Evolutionary conservation across 805 yeast species (phyloP).

Genomic region (Tetrapisispora namnaoensis): DNA sequence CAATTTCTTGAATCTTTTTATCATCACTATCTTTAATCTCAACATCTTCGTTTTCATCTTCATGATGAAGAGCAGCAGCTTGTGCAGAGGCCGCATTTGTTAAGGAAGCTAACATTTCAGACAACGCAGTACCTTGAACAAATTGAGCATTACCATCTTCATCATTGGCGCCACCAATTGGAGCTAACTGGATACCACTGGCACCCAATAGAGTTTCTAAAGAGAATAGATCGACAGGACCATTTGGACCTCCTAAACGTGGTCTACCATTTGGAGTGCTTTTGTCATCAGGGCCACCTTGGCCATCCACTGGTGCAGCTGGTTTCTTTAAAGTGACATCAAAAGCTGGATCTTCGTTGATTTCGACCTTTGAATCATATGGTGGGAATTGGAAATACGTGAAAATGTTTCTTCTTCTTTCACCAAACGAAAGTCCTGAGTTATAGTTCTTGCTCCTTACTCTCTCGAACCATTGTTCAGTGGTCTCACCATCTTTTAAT

Average conservation of each 20-base stretch:
- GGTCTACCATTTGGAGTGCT: neutral
- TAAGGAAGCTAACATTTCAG: slow-evolving; percentile 48
- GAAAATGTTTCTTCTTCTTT: slow-evolving; percentile 42
- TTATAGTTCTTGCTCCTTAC: slow-evolving; percentile 33
- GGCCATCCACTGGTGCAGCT: neutral
- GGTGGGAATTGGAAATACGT: slow-evolving; percentile 40
- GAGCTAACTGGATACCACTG: slow-evolving; percentile 22
- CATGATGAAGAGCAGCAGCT: slow-evolving; percentile 21
- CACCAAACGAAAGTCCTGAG: slow-evolving; percentile 32
- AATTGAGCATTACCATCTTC: slow-evolving; percentile 30
- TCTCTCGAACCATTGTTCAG: slow-evolving; percentile 54
- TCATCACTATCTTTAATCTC: slow-evolving; percentile 19
- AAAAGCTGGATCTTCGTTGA: slow-evolving; percentile 7
- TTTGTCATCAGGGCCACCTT: neutral
- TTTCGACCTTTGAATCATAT: slow-evolving; percentile 32
- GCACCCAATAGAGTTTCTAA: slow-evolving; percentile 28
- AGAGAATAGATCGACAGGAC: slow-evolving; percentile 23
- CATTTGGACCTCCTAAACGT: slow-evolving; percentile 4
- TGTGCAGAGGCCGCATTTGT: slow-evolving; percentile 29
- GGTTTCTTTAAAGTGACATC: slow-evolving; percentile 15
- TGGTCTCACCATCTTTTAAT: slow-evolving; percentile 39
- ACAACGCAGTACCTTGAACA: slow-evolving; percentile 52
- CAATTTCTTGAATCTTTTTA: slow-evolving; percentile 4
- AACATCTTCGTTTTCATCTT: slow-evolving; percentile 9
- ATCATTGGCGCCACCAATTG: slow-evolving; percentile 27